phyloP scores from a whole-genome alignment of 2,329 filamentous ascomycete genomes.

The Sclerotiophoma versabilis region DNA sequence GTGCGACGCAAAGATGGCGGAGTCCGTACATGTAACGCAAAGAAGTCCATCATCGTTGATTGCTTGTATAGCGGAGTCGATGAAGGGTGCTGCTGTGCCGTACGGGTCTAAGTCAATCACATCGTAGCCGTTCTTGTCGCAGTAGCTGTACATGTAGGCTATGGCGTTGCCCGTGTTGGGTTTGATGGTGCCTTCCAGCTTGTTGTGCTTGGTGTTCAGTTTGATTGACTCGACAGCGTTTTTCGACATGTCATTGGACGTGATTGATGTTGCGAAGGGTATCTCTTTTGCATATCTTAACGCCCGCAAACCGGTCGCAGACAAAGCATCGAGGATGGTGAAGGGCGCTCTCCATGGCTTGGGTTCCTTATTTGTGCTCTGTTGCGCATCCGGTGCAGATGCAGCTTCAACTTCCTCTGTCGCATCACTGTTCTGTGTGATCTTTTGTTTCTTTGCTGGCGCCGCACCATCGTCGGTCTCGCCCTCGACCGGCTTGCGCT shows the following conservation, averaged over 20 bases:
- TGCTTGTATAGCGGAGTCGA: constrained; percentile 88
- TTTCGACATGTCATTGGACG: constrained; percentile 86
- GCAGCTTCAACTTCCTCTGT: constrained; percentile 10
- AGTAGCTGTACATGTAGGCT: constrained; percentile 84
- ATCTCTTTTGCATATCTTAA: constrained; percentile 92
- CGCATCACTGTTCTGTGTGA: constrained; percentile 23
- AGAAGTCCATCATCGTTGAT: constrained; percentile 88
- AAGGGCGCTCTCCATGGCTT: constrained; percentile 36
- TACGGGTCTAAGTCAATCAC: constrained; percentile 98
- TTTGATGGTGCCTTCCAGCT: constrained; percentile 72
- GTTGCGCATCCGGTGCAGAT: background rate
- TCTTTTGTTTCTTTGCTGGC: constrained; percentile 37
- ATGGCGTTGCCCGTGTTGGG: constrained; percentile 83
- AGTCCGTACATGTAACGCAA: constrained; percentile 96
- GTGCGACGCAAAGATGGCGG: constrained; percentile 91
- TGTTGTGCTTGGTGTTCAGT: constrained; percentile 85
- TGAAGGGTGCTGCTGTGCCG: constrained; percentile 88
- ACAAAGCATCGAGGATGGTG: constrained; percentile 90
- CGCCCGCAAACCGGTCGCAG: constrained; percentile 89
- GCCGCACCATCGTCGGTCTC: constrained; percentile 20
- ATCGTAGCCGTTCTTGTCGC: constrained; percentile 72
- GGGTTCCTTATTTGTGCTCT: constrained; percentile 13
- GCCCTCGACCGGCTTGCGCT: constrained; percentile 34
- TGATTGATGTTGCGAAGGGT: constrained; percentile 80
- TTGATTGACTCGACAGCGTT: constrained; percentile 81